phyloP scores from a whole-genome alignment of 306 rosid genomes.

The Sindora glabra region DNA sequence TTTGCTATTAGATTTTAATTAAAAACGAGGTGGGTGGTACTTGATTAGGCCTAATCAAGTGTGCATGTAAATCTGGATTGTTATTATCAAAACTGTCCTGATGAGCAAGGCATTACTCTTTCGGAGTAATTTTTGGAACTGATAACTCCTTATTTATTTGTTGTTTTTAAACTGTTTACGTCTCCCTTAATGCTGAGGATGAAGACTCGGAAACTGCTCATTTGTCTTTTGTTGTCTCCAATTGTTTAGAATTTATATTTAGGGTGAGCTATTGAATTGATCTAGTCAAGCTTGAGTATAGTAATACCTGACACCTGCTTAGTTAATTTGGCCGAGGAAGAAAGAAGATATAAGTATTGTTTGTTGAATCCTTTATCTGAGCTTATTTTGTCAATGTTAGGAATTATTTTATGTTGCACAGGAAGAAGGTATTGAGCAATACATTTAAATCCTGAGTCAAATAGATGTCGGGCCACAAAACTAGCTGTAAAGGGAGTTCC shows the following conservation, averaged over 20 bases:
- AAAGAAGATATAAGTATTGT: not conserved
- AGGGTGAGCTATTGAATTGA: not conserved
- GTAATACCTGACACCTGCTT: not conserved
- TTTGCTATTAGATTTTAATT: not conserved
- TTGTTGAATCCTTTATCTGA: not conserved
- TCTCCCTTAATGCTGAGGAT: not conserved
- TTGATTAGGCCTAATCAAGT: not conserved
- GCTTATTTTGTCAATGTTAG: not conserved
- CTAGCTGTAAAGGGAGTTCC: not conserved
- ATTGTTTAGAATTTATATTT: not conserved
- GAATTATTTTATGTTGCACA: not conserved
- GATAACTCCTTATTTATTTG: too few relatives aligned
- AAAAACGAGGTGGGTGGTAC: too few relatives aligned
- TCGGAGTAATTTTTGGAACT: too few relatives aligned
- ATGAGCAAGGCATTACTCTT: too few relatives aligned
- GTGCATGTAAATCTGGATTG: conserved; percentile 15
- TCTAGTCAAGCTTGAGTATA: not conserved
- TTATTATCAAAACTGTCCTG: too few relatives aligned
- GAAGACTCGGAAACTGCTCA: too few relatives aligned
- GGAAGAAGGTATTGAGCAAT: not conserved
- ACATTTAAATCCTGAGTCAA: not conserved
- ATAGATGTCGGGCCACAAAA: not conserved
- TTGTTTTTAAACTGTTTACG: too few relatives aligned
- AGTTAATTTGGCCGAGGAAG: not conserved
- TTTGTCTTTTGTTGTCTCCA: not conserved